A percentile compares a stretch with the other conserved stretches of the same genome.
Evolutionary conservation across 306 rosid genomes (phyloP).

Genomic region (Clitoria ternatea): DNA sequence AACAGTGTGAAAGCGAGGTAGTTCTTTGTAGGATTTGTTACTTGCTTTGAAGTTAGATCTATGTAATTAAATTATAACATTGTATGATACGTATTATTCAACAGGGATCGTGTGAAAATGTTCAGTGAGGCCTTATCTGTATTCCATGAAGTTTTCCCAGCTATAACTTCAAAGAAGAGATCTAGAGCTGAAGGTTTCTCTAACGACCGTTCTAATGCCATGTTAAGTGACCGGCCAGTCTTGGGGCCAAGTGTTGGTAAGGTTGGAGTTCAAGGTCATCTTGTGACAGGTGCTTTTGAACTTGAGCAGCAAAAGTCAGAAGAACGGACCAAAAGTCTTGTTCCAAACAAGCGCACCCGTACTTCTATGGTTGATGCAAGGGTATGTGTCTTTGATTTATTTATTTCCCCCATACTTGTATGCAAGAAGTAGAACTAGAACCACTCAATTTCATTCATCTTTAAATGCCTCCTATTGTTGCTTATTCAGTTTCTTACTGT

Average conservation of each 20-base stretch:
- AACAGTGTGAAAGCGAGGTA: constrained; percentile 81
- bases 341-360: constrained; percentile 89
- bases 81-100: constrained; percentile 23
- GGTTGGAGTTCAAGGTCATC: constrained; percentile 78
- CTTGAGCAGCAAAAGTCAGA: constrained; percentile 88
- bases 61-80: constrained; percentile 34
- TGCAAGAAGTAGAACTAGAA: not conserved
- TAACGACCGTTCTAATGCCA: constrained; percentile 58
- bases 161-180: constrained; percentile 83
- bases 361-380: constrained; percentile 88
- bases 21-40: constrained; percentile 38
- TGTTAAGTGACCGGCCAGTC: constrained; percentile 68
- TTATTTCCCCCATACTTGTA: not conserved
- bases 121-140: constrained; percentile 74
- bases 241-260: constrained; percentile 64
- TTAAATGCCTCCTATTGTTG: not conserved
- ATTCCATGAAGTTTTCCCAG: constrained; percentile 78
- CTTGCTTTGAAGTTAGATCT: constrained; percentile 23
- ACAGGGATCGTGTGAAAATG: constrained; percentile 78
- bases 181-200: constrained; percentile 79
- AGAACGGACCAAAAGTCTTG: constrained; percentile 63
- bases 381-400: constrained; percentile 43
- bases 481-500: constrained; percentile 23
- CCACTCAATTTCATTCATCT: constrained; percentile 1
- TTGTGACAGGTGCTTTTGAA: constrained; percentile 64